Evolutionary conservation across 306 rosid species (phyloP).

Genomic region (Cyamopsis tetragonoloba): DNA sequence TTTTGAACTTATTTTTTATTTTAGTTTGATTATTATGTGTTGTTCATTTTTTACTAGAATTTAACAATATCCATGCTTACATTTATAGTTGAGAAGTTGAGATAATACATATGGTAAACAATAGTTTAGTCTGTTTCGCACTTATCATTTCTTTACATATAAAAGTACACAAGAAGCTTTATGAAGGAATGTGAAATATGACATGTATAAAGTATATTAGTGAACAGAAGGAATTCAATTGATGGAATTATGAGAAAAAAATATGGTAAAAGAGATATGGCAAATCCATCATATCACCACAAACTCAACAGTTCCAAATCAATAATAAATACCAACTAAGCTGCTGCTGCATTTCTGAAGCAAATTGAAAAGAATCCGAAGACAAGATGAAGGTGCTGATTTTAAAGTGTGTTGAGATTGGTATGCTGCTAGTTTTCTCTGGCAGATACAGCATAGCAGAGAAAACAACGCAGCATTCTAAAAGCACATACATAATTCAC

Average conservation of each 20-base stretch:
- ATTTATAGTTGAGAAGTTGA: background rate
- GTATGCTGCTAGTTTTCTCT: conserved; percentile 37
- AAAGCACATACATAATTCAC: conserved; percentile 70
- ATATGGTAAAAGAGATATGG: background rate
- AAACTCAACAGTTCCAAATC: conserved; percentile 1
- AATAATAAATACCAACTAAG: conserved; percentile 31
- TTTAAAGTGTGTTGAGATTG: conserved; percentile 33
- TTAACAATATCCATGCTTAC: too few relatives aligned
- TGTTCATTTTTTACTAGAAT: too few relatives aligned
- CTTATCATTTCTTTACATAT: background rate
- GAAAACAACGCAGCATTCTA: conserved; percentile 34
- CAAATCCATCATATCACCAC: background rate
- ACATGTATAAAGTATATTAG: background rate
- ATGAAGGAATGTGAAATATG: background rate
- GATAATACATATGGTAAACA: background rate
- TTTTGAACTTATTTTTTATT: too few relatives aligned
- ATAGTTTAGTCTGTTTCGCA: background rate
- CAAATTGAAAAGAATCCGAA: conserved; percentile 17
- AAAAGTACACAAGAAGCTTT: conserved; percentile 5
- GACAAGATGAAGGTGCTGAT: conserved; percentile 38
- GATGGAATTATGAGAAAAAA: background rate
- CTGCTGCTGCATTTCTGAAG: conserved; percentile 15
- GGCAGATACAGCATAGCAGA: conserved; percentile 34
- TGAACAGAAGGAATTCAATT: background rate
- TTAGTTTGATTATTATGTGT: too few relatives aligned